phyloP scores from a whole-genome alignment of 2,329 filamentous ascomycete genomes.

The Trichoderma sp. region DNA sequence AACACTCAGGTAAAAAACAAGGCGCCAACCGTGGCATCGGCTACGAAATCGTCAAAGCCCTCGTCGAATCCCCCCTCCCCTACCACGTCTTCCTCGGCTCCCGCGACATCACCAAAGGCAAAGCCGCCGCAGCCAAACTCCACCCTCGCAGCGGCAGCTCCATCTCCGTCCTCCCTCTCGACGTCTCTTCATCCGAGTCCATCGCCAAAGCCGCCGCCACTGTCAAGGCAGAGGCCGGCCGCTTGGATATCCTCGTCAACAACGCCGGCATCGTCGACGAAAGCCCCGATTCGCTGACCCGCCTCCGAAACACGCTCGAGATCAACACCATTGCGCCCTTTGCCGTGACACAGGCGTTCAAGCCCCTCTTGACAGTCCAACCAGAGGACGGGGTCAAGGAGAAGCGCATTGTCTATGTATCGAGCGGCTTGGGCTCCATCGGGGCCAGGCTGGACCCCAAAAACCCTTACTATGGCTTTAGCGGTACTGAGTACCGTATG shows the following conservation, averaged over 20 bases:
- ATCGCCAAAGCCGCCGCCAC: constrained; percentile 22
- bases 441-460: constrained; percentile 23
- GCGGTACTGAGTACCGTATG: constrained; percentile 30
- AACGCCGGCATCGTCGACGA: constrained; percentile 44
- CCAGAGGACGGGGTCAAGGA: constrained; percentile 10
- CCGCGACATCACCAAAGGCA: constrained; percentile 37
- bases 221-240: constrained; percentile 36
- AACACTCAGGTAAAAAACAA: constrained; percentile 15
- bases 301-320: constrained; percentile 42
- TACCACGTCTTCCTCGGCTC: constrained; percentile 41
- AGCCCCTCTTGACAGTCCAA: constrained; percentile 33
- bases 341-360: constrained; percentile 32
- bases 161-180: constrained; percentile 38
- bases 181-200: constrained; percentile 27
- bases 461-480: neutral
- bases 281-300: constrained; percentile 31
- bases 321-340: constrained; percentile 35
- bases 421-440: constrained; percentile 35
- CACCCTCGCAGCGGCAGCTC: constrained; percentile 56
- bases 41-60: constrained; percentile 38
- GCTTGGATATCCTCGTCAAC: constrained; percentile 32
- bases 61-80: constrained; percentile 33
- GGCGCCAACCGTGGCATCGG: constrained; percentile 49
- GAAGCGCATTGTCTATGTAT: constrained; percentile 35
- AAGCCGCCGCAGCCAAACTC: constrained; percentile 46